A percentile compares a stretch with the other conserved stretches of the same genome.
Conservation (phyloP, 1,284 basidiomycete species). For the Waitea zeae region DNA sequence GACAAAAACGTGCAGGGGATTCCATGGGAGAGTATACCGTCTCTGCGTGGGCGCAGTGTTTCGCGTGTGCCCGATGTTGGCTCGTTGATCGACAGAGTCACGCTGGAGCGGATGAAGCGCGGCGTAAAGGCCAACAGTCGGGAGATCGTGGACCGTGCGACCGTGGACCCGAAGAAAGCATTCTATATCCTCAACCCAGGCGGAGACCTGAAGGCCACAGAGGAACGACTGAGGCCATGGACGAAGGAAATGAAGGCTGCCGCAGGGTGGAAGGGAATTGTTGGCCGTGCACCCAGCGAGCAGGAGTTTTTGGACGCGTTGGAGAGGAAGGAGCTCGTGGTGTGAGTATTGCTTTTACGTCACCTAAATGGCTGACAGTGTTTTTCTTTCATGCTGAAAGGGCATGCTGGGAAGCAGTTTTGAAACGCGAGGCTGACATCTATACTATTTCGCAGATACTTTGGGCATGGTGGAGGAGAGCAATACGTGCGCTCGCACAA, state of each 20-base stretch:
- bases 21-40: slow-evolving; percentile 94
- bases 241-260: slow-evolving; percentile 40
- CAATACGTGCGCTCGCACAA: slow-evolving; percentile 84
- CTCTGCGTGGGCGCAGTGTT: slow-evolving; percentile 69
- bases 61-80: slow-evolving; percentile 83
- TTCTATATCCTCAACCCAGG: slow-evolving; percentile 88
- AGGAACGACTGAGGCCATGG: slow-evolving; percentile 72
- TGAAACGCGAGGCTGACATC: too few species aligned
- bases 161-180: slow-evolving; percentile 49
- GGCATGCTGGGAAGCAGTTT: too few species aligned
- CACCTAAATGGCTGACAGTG: background rate
- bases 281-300: slow-evolving; percentile 64
- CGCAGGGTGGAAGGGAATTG: slow-evolving; percentile 72
- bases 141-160: slow-evolving; percentile 23
- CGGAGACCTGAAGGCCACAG: slow-evolving; percentile 75
- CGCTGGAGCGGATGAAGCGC: slow-evolving; percentile 30
- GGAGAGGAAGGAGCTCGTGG: slow-evolving; percentile 57
- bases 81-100: slow-evolving; percentile 74
- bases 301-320: slow-evolving; percentile 65
- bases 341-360: slow-evolving; percentile 37
- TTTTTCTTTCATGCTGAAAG: too few species aligned
- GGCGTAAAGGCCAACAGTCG: background rate
- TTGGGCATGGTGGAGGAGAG: slow-evolving; percentile 92
- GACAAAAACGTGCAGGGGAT: slow-evolving; percentile 84
- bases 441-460: slow-evolving; percentile 45